A percentile compares a stretch with the other conserved stretches of the same genome.
phyloP scores from a whole-genome alignment of 2,329 filamentous ascomycete species.

The Clonostachys chloroleuca region DNA sequence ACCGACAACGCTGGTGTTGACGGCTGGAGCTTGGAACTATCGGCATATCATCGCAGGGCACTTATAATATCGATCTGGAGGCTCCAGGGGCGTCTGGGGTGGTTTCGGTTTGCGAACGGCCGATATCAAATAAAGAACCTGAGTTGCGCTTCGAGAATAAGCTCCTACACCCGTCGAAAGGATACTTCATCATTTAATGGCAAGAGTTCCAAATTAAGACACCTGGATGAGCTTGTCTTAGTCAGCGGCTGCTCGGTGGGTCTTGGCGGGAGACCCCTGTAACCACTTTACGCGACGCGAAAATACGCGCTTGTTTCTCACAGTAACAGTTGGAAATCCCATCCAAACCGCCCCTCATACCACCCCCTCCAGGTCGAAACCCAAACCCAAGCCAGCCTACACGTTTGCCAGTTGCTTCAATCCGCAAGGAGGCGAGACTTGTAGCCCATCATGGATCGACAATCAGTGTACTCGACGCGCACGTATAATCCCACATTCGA shows the following conservation, averaged over 20 bases:
- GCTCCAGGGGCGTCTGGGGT: no score
- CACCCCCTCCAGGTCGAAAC: background rate
- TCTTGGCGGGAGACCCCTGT: background rate
- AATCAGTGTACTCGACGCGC: conserved; percentile 80
- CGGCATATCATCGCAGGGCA: conserved; percentile 36
- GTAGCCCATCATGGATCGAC: conserved; percentile 66
- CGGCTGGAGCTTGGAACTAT: conserved; percentile 26
- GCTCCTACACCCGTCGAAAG: no score
- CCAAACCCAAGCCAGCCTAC: background rate
- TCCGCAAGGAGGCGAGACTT: background rate
- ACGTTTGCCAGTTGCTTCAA: no score
- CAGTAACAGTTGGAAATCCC: background rate
- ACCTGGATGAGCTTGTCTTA: no score
- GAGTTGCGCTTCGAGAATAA: no score
- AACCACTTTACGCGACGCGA: conserved; percentile 1
- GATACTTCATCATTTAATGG: no score
- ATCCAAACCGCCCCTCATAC: background rate
- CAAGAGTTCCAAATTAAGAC: no score
- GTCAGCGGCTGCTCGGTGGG: no score
- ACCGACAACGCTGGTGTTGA: conserved; percentile 26
- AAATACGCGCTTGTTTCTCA: background rate
- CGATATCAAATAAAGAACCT: no score
- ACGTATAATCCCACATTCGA: conserved; percentile 68
- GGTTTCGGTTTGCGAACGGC: no score
- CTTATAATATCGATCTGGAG: no score